Conservation (phyloP, 1,139 yeast genomes). For the Saccharomyces hybrid region DNA sequence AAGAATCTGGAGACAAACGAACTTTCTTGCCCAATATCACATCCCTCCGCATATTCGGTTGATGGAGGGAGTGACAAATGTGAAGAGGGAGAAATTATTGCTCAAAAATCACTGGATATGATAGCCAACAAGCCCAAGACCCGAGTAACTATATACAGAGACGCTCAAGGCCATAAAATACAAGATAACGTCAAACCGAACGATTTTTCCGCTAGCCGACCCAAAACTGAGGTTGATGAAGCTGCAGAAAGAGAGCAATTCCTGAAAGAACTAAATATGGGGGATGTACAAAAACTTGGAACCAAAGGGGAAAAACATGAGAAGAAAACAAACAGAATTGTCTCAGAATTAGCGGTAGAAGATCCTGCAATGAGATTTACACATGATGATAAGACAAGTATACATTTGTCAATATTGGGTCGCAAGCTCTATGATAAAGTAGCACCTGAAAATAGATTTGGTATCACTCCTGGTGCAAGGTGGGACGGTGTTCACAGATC, state of each 20-base stretch:
- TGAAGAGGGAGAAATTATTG: not conserved
- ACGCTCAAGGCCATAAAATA: slow-evolving; percentile 46
- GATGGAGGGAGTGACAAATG: not conserved
- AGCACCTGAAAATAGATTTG: slow-evolving; percentile 63
- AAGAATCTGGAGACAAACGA: slow-evolving; percentile 21
- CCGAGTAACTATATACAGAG: slow-evolving; percentile 47
- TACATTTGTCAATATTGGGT: slow-evolving; percentile 33
- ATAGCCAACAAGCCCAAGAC: not conserved
- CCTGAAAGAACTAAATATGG: slow-evolving; percentile 36
- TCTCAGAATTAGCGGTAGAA: slow-evolving; percentile 26
- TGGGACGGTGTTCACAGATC: slow-evolving; percentile 95
- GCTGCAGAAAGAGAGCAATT: slow-evolving; percentile 29
- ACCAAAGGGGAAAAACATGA: slow-evolving; percentile 4
- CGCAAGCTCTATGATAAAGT: slow-evolving; percentile 43
- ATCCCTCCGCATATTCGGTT: not conserved
- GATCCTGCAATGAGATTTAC: slow-evolving; percentile 60
- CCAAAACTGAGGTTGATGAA: slow-evolving; percentile 24
- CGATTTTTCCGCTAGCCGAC: slow-evolving; percentile 17
- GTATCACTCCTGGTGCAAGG: slow-evolving; percentile 66
- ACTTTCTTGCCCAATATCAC: slow-evolving; percentile 2
- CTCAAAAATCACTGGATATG: slow-evolving; percentile 3
- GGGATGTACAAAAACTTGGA: slow-evolving; percentile 36
- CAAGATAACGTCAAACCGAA: slow-evolving; percentile 35
- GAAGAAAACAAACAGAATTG: not conserved
- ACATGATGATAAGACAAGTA: slow-evolving; percentile 5